Evolutionary conservation across 306 rosid genomes (phyloP).

Genomic region (Prunus davidiana): DNA sequence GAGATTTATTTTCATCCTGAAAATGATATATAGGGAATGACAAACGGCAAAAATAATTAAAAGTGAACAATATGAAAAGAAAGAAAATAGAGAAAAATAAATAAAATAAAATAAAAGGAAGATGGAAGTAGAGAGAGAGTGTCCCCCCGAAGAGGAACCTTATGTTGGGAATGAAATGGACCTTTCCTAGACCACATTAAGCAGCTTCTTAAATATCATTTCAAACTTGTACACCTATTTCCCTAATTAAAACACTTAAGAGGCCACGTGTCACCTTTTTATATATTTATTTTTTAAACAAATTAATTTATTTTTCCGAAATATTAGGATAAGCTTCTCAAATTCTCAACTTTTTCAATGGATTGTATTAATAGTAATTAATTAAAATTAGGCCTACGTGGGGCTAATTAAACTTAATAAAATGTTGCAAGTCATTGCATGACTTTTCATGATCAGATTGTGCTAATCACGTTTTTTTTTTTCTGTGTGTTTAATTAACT

Average conservation of each 20-base stretch:
- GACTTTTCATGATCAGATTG: not conserved
- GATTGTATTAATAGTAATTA: too few species aligned
- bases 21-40: not conserved
- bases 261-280: not conserved
- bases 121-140: conserved; percentile 28
- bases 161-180: conserved; percentile 38
- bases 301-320: not conserved
- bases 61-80: not conserved
- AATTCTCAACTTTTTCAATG: not conserved
- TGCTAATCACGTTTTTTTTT: not conserved
- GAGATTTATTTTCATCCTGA: not conserved
- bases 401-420: too few species aligned
- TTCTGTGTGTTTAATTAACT: not conserved
- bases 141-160: conserved; percentile 60
- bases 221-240: not conserved
- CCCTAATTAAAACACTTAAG: not conserved
- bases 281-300: too few species aligned
- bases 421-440: too few species aligned
- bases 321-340: not conserved
- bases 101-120: not conserved
- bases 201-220: conserved; percentile 4
- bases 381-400: too few species aligned
- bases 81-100: not conserved
- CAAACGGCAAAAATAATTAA: not conserved
- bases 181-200: conserved; percentile 23